phyloP scores from a whole-genome alignment of 2,329 filamentous ascomycete genomes.

The Beauveria brongniartii region DNA sequence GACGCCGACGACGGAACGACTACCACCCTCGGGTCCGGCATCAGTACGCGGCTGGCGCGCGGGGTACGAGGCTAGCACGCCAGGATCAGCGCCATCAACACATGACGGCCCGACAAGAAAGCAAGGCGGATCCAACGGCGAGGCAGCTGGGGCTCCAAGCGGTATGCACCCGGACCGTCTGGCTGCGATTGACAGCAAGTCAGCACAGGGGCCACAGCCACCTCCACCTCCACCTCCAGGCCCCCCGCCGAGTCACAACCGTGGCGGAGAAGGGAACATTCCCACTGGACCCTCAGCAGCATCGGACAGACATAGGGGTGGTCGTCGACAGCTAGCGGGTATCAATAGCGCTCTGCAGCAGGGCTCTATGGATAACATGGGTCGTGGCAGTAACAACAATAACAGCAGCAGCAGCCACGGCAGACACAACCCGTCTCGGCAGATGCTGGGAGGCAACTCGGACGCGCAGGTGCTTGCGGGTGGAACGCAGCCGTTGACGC shows the following conservation, averaged over 20 bases:
- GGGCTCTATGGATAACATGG: slow-evolving; percentile 29
- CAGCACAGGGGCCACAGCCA: slow-evolving; percentile 12
- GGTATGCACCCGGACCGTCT: slow-evolving; percentile 45
- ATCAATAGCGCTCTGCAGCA: slow-evolving; percentile 52
- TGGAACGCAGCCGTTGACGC: slow-evolving; percentile 42
- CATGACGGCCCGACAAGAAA: slow-evolving; percentile 31
- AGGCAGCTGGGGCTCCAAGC: slow-evolving; percentile 18
- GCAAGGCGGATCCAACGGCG: slow-evolving; percentile 25
- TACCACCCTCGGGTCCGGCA: slow-evolving; percentile 45
- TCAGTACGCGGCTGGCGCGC: slow-evolving; percentile 39
- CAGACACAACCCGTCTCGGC: slow-evolving; percentile 28
- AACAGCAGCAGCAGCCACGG: background rate
- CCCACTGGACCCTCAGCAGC: slow-evolving; percentile 29
- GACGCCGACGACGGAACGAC: slow-evolving; percentile 39
- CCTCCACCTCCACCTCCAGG: slow-evolving; percentile 23
- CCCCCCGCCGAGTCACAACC: slow-evolving; percentile 19
- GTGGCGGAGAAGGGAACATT: slow-evolving; percentile 21
- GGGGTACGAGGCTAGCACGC: slow-evolving; percentile 32
- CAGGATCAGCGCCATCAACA: slow-evolving; percentile 23
- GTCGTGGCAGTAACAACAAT: slow-evolving; percentile 14
- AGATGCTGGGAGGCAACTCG: slow-evolving; percentile 38
- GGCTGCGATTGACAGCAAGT: slow-evolving; percentile 31
- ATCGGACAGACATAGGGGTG: slow-evolving; percentile 31
- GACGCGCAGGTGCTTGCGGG: slow-evolving; percentile 50
- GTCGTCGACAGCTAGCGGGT: slow-evolving; percentile 46